Percentiles rank a stretch among this genome's conserved stretches.
These are phyloP conservation scores for Diversispora epigaea DNA, from an alignment of 192 early-diverging fungal species.

Conservation along the genomic window DNA sequence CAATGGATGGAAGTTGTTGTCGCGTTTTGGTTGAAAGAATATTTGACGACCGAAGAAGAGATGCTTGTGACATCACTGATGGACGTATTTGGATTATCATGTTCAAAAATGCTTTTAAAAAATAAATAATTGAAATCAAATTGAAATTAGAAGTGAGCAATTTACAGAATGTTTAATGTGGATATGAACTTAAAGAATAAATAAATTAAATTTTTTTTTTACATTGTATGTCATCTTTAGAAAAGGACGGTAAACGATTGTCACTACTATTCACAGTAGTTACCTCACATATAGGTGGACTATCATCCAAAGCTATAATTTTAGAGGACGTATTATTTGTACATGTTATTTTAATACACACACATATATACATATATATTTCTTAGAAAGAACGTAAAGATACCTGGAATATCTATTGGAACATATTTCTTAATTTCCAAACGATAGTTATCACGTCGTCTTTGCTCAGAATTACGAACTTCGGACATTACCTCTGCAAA, in stretches of 20 bases:
- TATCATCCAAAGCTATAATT: constrained; percentile 41
- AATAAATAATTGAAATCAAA: not conserved
- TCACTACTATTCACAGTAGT: constrained; percentile 38
- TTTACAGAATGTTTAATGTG: not conserved
- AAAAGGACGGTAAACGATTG: constrained; percentile 40
- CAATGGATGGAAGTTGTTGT: not conserved
- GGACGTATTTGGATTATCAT: constrained; percentile 11
- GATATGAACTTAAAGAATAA: not conserved
- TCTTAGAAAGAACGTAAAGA: not conserved
- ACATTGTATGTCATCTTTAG: constrained; percentile 44
- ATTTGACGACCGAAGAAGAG: not conserved
- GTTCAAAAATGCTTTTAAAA: constrained; percentile 1
- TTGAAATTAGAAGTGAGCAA: not conserved
- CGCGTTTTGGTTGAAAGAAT: not conserved
- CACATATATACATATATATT: not conserved
- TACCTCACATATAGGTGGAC: constrained; percentile 51
- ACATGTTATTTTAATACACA: not conserved
- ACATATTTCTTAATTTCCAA: constrained; percentile 43
- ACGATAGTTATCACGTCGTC: constrained; percentile 44
- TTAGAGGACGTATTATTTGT: not conserved
- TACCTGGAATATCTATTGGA: constrained; percentile 40
- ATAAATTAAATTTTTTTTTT: not conserved
- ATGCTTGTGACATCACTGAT: not conserved
- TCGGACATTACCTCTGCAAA: constrained; percentile 44
- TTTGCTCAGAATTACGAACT: constrained; percentile 42